Conservation (phyloP, 2,329 filamentous ascomycete species). For the Teratosphaeria zuluensis region DNA sequence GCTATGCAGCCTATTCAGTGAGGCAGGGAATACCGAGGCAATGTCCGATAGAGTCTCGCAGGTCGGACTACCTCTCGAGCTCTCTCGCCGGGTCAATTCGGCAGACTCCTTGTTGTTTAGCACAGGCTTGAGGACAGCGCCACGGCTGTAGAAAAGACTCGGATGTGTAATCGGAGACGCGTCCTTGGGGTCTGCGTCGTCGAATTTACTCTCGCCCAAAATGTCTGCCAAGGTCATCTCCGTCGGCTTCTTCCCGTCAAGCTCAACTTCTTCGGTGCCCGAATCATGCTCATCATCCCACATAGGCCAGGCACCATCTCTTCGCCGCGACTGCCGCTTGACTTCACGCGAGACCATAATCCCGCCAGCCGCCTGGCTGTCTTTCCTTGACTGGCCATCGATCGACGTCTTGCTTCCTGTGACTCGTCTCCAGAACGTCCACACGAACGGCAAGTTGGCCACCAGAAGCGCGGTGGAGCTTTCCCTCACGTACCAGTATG, state of each 20-base stretch:
- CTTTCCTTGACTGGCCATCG: conserved; percentile 2
- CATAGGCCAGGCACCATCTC: background rate
- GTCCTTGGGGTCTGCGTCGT: conserved; percentile 2
- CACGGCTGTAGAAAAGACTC: conserved; percentile 8
- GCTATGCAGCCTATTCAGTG: conserved; percentile 2
- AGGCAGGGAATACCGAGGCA: conserved; percentile 4
- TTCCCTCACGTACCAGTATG: conserved; percentile 53
- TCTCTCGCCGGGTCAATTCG: conserved; percentile 1
- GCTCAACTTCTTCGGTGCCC: conserved; percentile 3
- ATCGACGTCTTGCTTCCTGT: conserved; percentile 23
- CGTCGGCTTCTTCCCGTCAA: background rate
- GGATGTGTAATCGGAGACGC: conserved; percentile 11
- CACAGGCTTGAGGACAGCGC: conserved; percentile 1
- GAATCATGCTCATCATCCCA: background rate
- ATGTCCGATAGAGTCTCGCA: conserved; percentile 1
- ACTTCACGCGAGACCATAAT: background rate
- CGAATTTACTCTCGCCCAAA: conserved; percentile 5
- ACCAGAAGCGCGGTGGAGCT: conserved; percentile 51
- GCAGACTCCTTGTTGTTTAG: background rate
- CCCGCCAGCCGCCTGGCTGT: background rate
- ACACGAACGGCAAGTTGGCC: conserved; percentile 51
- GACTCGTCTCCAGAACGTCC: conserved; percentile 42
- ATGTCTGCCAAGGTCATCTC: conserved; percentile 11
- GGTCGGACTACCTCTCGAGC: background rate
- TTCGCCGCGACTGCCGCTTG: conserved; percentile 3